Percentiles rank a stretch among this genome's conserved stretches.
These are phyloP conservation scores for Termitomyces sp. DNA, from an alignment of 768 basidiomycete species.

Conservation along the genomic window DNA sequence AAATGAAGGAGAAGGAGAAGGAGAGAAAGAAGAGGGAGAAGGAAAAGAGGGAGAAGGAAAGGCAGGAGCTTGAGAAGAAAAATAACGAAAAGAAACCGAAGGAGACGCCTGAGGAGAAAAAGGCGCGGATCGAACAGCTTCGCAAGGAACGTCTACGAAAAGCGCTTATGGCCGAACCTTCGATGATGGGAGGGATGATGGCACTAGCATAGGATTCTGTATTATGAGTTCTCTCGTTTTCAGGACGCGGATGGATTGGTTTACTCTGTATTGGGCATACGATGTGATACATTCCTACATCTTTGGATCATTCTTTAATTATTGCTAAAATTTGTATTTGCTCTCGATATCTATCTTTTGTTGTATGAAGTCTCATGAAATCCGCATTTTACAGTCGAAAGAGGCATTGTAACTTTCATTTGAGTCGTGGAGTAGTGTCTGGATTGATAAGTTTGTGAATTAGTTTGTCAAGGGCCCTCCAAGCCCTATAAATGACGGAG, in stretches of 20 bases:
- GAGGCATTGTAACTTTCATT: neutral
- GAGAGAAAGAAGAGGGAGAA: constrained; percentile 30
- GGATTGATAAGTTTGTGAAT: neutral
- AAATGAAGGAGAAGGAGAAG: constrained; percentile 5
- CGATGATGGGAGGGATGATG: constrained; percentile 14
- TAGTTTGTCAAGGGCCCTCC: too few relatives aligned
- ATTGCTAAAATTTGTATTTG: constrained; percentile 5
- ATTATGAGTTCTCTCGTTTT: neutral
- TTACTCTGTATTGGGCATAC: neutral
- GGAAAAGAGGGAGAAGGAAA: constrained; percentile 32
- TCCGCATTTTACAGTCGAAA: neutral
- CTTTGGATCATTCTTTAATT: constrained; percentile 3
- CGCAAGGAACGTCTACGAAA: constrained; percentile 1
- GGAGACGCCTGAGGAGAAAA: constrained; percentile 13
- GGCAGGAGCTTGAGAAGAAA: constrained; percentile 25
- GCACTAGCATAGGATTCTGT: constrained; percentile 5
- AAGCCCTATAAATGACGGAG: neutral
- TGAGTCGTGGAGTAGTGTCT: neutral
- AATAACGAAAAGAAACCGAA: constrained; percentile 19
- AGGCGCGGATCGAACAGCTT: constrained; percentile 9
- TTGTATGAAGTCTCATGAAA: neutral
- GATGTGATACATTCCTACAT: constrained; percentile 4
- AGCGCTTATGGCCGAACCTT: constrained; percentile 7
- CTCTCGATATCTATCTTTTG: neutral
- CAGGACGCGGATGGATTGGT: neutral